phyloP scores from a whole-genome alignment of 202 grass and related monocot genomes.

The Saccharum hybrid region DNA sequence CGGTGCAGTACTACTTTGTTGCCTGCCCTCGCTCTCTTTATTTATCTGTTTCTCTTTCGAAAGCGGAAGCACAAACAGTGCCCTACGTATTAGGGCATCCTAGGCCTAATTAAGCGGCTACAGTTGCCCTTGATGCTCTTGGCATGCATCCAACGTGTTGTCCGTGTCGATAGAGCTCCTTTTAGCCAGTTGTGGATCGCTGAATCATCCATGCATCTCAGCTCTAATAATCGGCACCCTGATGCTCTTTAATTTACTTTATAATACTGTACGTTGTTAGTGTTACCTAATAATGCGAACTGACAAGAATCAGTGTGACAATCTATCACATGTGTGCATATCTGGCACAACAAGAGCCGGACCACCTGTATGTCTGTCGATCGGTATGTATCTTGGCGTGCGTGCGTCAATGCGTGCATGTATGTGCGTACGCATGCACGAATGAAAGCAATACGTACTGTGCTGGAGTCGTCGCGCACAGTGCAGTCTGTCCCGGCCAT shows the following conservation, averaged over 20 bases:
- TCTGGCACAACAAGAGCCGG: not conserved
- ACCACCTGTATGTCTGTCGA: not conserved
- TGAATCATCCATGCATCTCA: slow-evolving; percentile 23
- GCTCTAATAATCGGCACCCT: not conserved
- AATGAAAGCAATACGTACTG: slow-evolving; percentile 23
- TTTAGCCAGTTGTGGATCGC: slow-evolving; percentile 8
- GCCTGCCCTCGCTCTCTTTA: accelerated
- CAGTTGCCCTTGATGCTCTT: not conserved
- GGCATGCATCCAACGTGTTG: slow-evolving; percentile 19
- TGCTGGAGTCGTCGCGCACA: slow-evolving; percentile 32
- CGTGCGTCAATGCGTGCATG: not conserved
- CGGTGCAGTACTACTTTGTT: not conserved
- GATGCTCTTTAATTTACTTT: not conserved
- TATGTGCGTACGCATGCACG: not conserved
- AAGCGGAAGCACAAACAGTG: slow-evolving; percentile 4
- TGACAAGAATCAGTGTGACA: slow-evolving; percentile 7
- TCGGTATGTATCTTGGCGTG: not conserved
- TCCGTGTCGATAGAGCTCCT: slow-evolving; percentile 18
- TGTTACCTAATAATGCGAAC: not conserved
- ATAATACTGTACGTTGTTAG: not conserved
- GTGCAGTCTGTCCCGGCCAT: slow-evolving; percentile 7
- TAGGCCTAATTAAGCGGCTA: not conserved
- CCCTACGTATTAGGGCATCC: too few species aligned
- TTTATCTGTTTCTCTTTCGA: not conserved
- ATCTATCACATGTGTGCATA: not conserved